Conservation (phyloP, 108 stramenopile species). For the Fragilaria radians region DNA sequence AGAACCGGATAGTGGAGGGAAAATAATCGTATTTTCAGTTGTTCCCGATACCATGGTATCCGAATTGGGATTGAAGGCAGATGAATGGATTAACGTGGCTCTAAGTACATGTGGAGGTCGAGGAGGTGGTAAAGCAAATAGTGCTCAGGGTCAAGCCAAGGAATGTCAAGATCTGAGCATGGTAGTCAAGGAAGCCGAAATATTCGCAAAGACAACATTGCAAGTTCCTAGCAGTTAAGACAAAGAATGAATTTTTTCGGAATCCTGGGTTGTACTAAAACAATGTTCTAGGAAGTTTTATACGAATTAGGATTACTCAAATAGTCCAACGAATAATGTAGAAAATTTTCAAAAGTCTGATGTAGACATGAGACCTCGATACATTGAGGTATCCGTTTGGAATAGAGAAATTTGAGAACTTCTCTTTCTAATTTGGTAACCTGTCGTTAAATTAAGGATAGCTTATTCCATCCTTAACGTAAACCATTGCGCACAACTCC, state of each 20-base stretch:
- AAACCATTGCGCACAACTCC: neutral
- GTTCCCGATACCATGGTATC: slow-evolving; percentile 57
- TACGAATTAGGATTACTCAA: too few species aligned
- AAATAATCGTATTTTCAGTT: slow-evolving; percentile 70
- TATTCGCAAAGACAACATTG: slow-evolving; percentile 29
- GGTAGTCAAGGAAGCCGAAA: slow-evolving; percentile 58
- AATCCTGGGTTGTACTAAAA: too few species aligned
- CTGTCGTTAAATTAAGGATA: too few species aligned
- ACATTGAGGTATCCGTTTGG: too few species aligned
- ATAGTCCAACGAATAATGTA: too few species aligned
- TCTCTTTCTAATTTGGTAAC: too few species aligned
- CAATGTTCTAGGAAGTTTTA: too few species aligned
- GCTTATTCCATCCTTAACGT: neutral
- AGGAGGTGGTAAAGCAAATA: slow-evolving; percentile 79
- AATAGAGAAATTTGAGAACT: too few species aligned
- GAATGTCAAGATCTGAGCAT: slow-evolving; percentile 58
- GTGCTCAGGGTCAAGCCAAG: slow-evolving; percentile 76
- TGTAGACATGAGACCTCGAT: too few species aligned
- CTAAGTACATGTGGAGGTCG: slow-evolving; percentile 72
- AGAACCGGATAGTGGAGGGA: slow-evolving; percentile 77
- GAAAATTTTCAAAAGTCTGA: too few species aligned
- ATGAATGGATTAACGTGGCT: slow-evolving; percentile 71
- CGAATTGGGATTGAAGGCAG: slow-evolving; percentile 65
- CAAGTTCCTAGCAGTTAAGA: neutral
- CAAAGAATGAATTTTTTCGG: too few species aligned